Conservation (phyloP, 2,329 filamentous ascomycete genomes). For the Colletotrichum aenigma region DNA sequence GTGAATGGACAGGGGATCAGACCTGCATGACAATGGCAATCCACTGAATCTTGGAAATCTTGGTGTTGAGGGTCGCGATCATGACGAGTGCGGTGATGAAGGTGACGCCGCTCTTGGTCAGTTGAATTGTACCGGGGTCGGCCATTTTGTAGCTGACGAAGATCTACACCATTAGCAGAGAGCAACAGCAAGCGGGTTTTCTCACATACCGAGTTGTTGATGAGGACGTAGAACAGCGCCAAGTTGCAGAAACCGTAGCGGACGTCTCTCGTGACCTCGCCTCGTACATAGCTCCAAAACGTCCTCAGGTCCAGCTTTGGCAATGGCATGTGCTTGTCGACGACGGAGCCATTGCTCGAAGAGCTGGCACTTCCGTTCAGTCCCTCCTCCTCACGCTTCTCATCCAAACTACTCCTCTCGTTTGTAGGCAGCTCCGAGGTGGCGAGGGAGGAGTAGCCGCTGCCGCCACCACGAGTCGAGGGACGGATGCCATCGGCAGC, state of each 20-base stretch:
- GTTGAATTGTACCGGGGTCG: constrained; percentile 34
- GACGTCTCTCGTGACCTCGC: constrained; percentile 30
- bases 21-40: constrained; percentile 35
- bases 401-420: constrained; percentile 22
- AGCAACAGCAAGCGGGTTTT: not conserved
- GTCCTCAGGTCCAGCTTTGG: constrained; percentile 11
- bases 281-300: constrained; percentile 24
- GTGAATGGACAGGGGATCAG: not conserved
- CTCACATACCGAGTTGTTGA: constrained; percentile 34
- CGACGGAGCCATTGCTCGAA: not conserved
- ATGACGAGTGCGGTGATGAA: constrained; percentile 34
- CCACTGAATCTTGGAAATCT: constrained; percentile 33
- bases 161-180: constrained; percentile 26
- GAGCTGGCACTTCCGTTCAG: constrained; percentile 13
- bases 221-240: constrained; percentile 35
- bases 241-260: constrained; percentile 34
- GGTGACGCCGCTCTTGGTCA: constrained; percentile 34
- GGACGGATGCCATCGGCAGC: constrained; percentile 19
- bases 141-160: constrained; percentile 34
- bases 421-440: constrained; percentile 16
- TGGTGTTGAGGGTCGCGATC: constrained; percentile 27
- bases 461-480: constrained; percentile 20
- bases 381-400: constrained; percentile 22
- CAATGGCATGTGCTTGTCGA: constrained; percentile 7
- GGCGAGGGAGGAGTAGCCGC: constrained; percentile 15